Percentiles rank a stretch among this genome's conserved stretches.
Evolutionary conservation across 208 protist genomes (phyloP).

Genomic region (Wallacemonas sp.): DNA sequence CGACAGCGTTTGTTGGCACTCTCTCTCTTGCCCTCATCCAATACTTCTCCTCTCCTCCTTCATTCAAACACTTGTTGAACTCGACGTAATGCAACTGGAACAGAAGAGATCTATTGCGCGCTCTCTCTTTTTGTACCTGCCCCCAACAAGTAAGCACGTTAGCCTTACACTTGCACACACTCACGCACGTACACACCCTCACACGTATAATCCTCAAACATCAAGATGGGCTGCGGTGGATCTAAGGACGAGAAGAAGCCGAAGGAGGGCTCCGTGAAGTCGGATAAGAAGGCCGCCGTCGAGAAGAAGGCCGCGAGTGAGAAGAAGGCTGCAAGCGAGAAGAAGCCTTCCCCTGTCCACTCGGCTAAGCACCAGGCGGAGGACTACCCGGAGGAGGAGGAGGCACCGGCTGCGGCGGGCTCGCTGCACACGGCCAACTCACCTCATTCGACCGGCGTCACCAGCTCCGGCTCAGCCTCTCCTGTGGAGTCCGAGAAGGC

Average conservation of each 20-base stretch:
- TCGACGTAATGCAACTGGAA: no score
- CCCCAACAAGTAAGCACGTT: neutral
- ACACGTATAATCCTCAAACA: neutral
- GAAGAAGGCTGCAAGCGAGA: slow-evolving; percentile 1
- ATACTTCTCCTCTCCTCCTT: no score
- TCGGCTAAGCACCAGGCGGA: neutral
- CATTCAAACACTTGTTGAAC: no score
- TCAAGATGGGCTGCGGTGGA: slow-evolving; percentile 20
- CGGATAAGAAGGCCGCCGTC: slow-evolving; percentile 12
- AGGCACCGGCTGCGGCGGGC: neutral
- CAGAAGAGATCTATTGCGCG: no score
- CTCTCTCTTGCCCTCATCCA: neutral
- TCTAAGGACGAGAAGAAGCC: slow-evolving; percentile 19
- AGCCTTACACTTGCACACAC: neutral
- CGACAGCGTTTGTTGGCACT: no score
- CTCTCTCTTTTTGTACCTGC: no score
- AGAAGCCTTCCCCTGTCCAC: neutral
- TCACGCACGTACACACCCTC: neutral
- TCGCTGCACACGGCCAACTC: neutral
- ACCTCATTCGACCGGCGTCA: slow-evolving; percentile 2
- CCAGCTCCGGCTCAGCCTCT: neutral
- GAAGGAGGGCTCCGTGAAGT: neutral
- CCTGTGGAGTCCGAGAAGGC: neutral
- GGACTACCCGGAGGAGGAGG: slow-evolving; percentile 13
- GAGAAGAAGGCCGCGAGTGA: neutral